Conservation (phyloP, 2,329 filamentous ascomycete species). For the Arthrobotrys conoides region DNA sequence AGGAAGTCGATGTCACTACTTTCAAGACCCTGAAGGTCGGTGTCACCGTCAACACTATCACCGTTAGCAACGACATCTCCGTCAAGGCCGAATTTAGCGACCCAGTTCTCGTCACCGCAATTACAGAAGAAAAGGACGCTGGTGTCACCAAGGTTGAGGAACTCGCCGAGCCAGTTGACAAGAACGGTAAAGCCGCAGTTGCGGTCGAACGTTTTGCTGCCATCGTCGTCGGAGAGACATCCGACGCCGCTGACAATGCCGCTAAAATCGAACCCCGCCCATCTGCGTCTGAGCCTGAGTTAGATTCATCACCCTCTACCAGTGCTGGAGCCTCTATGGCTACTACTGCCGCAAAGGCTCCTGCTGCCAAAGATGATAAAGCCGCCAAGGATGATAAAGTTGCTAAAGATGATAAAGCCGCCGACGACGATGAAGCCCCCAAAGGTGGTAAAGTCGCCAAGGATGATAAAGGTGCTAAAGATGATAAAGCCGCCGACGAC, state of each 20-base stretch:
- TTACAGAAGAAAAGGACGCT: constrained; percentile 29
- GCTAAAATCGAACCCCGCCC: neutral
- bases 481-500: too few species aligned
- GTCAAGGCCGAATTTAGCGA: constrained; percentile 26
- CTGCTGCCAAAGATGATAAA: neutral
- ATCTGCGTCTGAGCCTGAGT: neutral
- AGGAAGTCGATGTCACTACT: constrained; percentile 7
- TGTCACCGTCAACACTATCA: constrained; percentile 34
- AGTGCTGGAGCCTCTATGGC: too few species aligned
- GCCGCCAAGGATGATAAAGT: too few species aligned
- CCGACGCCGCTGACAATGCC: constrained; percentile 16
- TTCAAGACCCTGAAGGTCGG: constrained; percentile 43
- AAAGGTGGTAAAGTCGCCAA: too few species aligned
- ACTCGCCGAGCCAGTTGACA: constrained; percentile 21
- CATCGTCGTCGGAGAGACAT: constrained; percentile 7
- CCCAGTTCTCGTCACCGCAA: constrained; percentile 23
- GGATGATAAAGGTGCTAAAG: too few species aligned
- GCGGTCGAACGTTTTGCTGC: neutral
- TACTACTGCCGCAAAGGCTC: neutral
- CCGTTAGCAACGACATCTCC: constrained; percentile 1
- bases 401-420: too few species aligned
- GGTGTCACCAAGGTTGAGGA: constrained; percentile 25
- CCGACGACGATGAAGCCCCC: too few species aligned
- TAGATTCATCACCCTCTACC: neutral
- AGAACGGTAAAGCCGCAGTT: neutral